Evolutionary conservation across 805 yeast species (phyloP), one percentile per base, ranked within the genome.

Genomic region (Metschnikowia cerradonensis): DNA sequence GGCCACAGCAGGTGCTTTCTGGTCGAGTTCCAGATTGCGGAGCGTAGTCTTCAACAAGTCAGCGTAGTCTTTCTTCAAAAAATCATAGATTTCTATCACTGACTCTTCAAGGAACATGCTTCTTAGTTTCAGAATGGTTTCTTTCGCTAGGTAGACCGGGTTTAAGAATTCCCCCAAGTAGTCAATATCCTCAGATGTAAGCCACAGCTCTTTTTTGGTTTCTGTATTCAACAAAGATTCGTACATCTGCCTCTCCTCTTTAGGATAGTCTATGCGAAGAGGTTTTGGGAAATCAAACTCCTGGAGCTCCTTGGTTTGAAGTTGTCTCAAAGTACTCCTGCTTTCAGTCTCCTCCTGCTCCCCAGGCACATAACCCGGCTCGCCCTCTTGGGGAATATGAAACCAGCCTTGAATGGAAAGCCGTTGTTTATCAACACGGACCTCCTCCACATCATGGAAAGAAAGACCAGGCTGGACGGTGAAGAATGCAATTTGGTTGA

Each of bases 371-470:
- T 67, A 92, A 0, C 97, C 98, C 33, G 80, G 83, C 68, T 94
- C 99, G 8, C 96, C 97, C 10, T 72, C 72, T 65, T 94, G 98
- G 3, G 99, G 99, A 47, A 91, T 88, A 67, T 94, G 99, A 65
- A 92, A 95, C 99, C 99, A 95, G 1, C 99, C 99, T 62, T 94
- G 97, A 53, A 94, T 89, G 0, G 96, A 88, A 34, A 94, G 72
- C 62, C 99, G 78, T 55, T 90, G 96, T 63, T 86, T 88, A 63
- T 91, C 96, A 1, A 84, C 96, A 53, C 85, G 79, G 1, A 95
- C 99, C 67, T 94, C 99, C 70, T 95, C 98, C 11, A 94, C 99
- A 61, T 95, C 99, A 67, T 94, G 99, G 78, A 94, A 94, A 1
- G 96, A 88, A 45, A 86, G 79, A 0, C 99, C 99, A 0, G 99